Evolutionary conservation across 805 yeast species (phyloP).

Genomic region (Blastobotrys attinorum): DNA sequence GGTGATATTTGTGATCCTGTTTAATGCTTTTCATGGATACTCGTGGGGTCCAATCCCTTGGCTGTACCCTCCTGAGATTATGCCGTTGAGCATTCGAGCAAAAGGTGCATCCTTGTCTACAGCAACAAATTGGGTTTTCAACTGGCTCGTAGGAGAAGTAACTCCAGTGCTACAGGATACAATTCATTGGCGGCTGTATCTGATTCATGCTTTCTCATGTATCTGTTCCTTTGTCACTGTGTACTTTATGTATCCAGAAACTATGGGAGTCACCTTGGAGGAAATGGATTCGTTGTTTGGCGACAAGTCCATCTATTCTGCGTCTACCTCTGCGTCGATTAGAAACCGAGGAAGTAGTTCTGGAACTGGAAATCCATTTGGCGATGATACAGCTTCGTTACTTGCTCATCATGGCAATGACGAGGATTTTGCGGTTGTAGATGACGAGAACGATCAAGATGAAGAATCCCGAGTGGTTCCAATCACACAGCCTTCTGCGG

Average conservation of each 20-base stretch:
- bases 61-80: conserved; percentile 78
- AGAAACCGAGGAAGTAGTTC: no score
- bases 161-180: conserved; percentile 76
- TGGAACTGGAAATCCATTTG: no score
- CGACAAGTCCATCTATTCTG: conserved; percentile 36
- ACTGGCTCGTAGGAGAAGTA: conserved; percentile 85
- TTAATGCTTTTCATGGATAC: conserved; percentile 75
- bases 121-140: conserved; percentile 89
- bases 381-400: conserved; percentile 12
- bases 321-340: neutral
- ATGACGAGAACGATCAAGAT: conserved; percentile 13
- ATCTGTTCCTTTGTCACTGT: conserved; percentile 66
- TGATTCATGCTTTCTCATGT: conserved; percentile 77
- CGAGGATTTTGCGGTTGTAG: conserved; percentile 7
- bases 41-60: conserved; percentile 96
- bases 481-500: conserved; percentile 22
- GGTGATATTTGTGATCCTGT: conserved; percentile 66
- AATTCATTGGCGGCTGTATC: conserved; percentile 72
- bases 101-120: conserved; percentile 88
- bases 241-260: conserved; percentile 72
- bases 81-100: conserved; percentile 77
- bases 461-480: neutral
- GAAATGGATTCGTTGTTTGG: conserved; percentile 91
- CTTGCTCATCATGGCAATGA: conserved; percentile 12
- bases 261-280: conserved; percentile 79